phyloP scores from a whole-genome alignment of 177 flowering plant species.

The Vitis hybrid region DNA sequence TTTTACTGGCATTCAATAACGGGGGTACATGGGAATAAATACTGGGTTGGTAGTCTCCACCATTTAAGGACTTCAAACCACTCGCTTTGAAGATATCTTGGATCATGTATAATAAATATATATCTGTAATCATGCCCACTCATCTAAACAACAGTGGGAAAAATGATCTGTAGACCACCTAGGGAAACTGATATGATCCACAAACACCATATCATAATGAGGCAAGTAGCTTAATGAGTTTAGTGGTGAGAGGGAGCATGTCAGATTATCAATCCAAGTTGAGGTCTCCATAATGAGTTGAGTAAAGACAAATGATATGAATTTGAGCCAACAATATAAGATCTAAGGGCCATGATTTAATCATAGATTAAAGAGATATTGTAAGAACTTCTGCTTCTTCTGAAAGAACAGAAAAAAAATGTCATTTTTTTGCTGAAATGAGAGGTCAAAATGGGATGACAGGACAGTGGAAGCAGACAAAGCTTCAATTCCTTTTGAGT shows the following conservation, averaged over 20 bases:
- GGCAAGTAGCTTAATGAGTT: not conserved
- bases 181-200: not conserved
- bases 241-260: not conserved
- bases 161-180: not conserved
- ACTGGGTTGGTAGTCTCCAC: conserved; percentile 4
- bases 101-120: conserved; percentile 2
- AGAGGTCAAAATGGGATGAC: not conserved
- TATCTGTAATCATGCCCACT: not conserved
- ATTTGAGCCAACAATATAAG: conserved; percentile 1
- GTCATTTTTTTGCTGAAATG: not conserved
- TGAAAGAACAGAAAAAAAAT: not conserved
- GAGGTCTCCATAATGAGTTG: not conserved
- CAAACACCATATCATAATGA: conserved; percentile 2
- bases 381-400: not conserved
- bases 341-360: conserved; percentile 1
- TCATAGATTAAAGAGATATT: too few relatives aligned
- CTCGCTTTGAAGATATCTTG: conserved; percentile 1
- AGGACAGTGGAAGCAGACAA: not conserved
- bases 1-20: not conserved
- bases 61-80: conserved; percentile 6
- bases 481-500: not conserved
- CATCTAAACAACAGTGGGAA: not conserved
- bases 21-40: conserved; percentile 12
- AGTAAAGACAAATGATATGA: not conserved
- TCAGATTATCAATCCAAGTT: not conserved